Evolutionary conservation across 1,139 yeast species (phyloP).

Genomic region (Kazachstania sp.): DNA sequence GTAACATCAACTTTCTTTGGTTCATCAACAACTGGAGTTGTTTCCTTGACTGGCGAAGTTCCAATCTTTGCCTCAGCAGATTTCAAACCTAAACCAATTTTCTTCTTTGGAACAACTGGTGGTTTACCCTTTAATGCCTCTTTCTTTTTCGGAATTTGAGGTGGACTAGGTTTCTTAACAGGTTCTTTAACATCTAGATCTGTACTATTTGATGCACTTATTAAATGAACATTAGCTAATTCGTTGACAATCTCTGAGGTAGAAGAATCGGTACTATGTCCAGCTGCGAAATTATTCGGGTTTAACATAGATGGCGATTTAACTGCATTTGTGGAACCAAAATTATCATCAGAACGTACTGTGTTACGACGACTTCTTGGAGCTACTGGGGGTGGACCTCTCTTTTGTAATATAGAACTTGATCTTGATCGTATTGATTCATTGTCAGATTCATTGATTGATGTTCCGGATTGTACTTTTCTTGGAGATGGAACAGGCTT

Average conservation of each 20-base stretch:
- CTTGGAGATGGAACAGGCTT: background rate
- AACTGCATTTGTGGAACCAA: no score
- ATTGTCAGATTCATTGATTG: background rate
- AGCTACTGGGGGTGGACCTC: background rate
- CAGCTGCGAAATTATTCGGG: no score
- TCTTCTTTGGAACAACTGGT: constrained; percentile 16
- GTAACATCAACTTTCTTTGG: background rate
- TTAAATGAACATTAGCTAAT: constrained; percentile 8
- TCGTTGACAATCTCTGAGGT: constrained; percentile 1
- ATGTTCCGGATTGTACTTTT: background rate
- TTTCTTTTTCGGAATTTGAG: constrained; percentile 8
- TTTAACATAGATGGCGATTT: no score
- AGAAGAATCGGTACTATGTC: background rate
- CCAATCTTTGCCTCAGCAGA: background rate
- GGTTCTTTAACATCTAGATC: background rate
- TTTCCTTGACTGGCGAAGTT: background rate
- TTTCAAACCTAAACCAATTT: background rate
- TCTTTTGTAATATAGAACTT: background rate
- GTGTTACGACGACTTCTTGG: constrained; percentile 2
- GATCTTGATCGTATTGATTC: background rate
- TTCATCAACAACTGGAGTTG: no score
- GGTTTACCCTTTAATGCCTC: constrained; percentile 2
- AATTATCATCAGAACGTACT: background rate
- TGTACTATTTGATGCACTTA: constrained; percentile 4
- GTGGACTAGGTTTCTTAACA: constrained; percentile 13